Evolutionary conservation across 1,284 basidiomycete genomes (phyloP).

Genomic region (Puccinia triticina): DNA sequence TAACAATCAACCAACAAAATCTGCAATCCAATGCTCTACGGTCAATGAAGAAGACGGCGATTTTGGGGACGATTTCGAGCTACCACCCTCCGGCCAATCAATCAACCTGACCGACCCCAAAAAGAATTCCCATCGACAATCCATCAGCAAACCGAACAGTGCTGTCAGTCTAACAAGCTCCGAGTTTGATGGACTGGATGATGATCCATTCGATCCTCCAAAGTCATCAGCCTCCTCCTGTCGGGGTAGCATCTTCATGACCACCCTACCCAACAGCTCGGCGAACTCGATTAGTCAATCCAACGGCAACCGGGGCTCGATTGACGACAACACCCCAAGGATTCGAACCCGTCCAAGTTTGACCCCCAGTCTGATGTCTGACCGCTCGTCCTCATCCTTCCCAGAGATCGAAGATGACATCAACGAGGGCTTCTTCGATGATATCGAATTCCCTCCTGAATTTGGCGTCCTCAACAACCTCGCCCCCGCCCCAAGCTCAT

Average conservation of each 20-base stretch:
- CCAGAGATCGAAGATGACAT: constrained; percentile 43
- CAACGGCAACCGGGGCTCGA: not conserved
- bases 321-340: constrained; percentile 30
- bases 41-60: constrained; percentile 36
- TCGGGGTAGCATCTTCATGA: constrained; percentile 8
- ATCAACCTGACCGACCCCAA: constrained; percentile 7
- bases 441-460: constrained; percentile 51
- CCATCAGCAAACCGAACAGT: constrained; percentile 22
- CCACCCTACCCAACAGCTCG: not conserved
- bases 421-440: constrained; percentile 50
- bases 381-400: constrained; percentile 48
- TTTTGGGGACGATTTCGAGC: constrained; percentile 40
- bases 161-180: constrained; percentile 12
- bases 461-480: constrained; percentile 49
- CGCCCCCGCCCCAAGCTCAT: constrained; percentile 4
- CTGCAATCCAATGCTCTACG: constrained; percentile 11
- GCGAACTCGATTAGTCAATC: constrained; percentile 14
- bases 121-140: not conserved
- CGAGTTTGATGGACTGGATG: constrained; percentile 15
- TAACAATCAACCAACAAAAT: not conserved
- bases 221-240: constrained; percentile 37
- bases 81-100: constrained; percentile 37
- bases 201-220: constrained; percentile 9
- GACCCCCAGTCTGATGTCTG: constrained; percentile 49
- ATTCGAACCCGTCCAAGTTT: constrained; percentile 45